phyloP scores from a whole-genome alignment of 2,329 filamentous ascomycete genomes.

The Chalaropsis thielavioides region DNA sequence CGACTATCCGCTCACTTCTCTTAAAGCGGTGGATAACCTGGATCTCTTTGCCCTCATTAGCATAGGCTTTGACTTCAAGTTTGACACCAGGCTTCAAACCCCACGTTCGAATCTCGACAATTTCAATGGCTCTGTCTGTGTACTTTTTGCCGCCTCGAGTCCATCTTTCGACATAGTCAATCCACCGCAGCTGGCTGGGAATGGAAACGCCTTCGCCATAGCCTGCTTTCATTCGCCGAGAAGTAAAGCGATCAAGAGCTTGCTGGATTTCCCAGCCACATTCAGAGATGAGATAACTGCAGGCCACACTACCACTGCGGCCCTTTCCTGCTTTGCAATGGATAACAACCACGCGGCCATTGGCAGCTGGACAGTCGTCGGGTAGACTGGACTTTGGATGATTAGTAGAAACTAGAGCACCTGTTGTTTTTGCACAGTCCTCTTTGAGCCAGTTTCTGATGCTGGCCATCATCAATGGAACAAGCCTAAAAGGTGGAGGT shows the following conservation, averaged over 20 bases:
- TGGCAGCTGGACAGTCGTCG: slow-evolving; percentile 14
- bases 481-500: slow-evolving; percentile 77
- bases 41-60: slow-evolving; percentile 79
- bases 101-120: slow-evolving; percentile 82
- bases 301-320: slow-evolving; percentile 73
- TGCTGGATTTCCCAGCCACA: slow-evolving; percentile 46
- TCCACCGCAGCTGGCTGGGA: slow-evolving; percentile 76
- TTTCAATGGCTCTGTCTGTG: slow-evolving; percentile 66
- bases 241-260: slow-evolving; percentile 49
- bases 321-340: slow-evolving; percentile 98
- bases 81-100: slow-evolving; percentile 78
- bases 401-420: not conserved
- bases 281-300: slow-evolving; percentile 80
- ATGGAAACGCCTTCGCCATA: slow-evolving; percentile 89
- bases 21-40: slow-evolving; percentile 69
- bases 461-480: slow-evolving; percentile 77
- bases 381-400: slow-evolving; percentile 8
- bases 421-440: not conserved
- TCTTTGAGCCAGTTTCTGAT: slow-evolving; percentile 78
- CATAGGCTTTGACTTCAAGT: slow-evolving; percentile 69
- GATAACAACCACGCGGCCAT: slow-evolving; percentile 55
- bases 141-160: slow-evolving; percentile 61
- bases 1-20: slow-evolving; percentile 53
- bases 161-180: slow-evolving; percentile 83
- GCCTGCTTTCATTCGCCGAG: slow-evolving; percentile 72